Evolutionary conservation across 345 rosid species (phyloP).

Genomic region (Brassica cretica): DNA sequence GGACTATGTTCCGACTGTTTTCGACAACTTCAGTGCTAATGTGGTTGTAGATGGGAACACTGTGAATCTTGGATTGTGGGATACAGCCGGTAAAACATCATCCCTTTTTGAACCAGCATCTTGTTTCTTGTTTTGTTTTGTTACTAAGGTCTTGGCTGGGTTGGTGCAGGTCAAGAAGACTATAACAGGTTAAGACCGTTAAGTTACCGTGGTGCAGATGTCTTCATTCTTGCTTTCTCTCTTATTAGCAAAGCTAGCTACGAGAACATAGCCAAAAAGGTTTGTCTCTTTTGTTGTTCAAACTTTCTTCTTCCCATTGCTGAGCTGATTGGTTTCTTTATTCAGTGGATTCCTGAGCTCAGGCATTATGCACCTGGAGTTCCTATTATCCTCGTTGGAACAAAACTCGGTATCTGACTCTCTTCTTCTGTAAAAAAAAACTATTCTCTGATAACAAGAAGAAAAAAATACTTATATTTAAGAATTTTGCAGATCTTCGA

Average conservation of each 20-base stretch:
- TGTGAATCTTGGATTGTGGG: conserved; percentile 92
- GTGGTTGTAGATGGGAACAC: conserved; percentile 95
- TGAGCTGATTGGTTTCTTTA: background rate
- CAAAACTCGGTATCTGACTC: conserved; percentile 64
- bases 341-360: conserved; percentile 94
- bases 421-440: background rate
- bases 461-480: background rate
- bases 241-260: conserved; percentile 99
- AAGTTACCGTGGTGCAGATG: conserved; percentile 95
- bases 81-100: conserved; percentile 75
- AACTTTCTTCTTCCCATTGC: background rate
- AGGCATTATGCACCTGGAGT: conserved; percentile 93
- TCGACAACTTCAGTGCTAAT: conserved; percentile 99
- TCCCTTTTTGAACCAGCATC: conserved; percentile 11
- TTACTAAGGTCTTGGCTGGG: conserved; percentile 15
- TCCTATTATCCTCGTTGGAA: conserved; percentile 83
- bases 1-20: conserved; percentile 97
- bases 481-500: conserved; percentile 60
- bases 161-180: conserved; percentile 83
- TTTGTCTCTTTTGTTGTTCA: conserved; percentile 20
- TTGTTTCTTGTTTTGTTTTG: background rate
- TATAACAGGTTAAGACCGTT: conserved; percentile 86
- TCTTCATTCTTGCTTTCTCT: conserved; percentile 93
- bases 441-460: background rate
- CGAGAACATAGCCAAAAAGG: conserved; percentile 96